These are phyloP conservation scores for Ceratocystis alfenasii DNA, from an alignment of 2,329 filamentous ascomycete species.

Conservation along the genomic window DNA sequence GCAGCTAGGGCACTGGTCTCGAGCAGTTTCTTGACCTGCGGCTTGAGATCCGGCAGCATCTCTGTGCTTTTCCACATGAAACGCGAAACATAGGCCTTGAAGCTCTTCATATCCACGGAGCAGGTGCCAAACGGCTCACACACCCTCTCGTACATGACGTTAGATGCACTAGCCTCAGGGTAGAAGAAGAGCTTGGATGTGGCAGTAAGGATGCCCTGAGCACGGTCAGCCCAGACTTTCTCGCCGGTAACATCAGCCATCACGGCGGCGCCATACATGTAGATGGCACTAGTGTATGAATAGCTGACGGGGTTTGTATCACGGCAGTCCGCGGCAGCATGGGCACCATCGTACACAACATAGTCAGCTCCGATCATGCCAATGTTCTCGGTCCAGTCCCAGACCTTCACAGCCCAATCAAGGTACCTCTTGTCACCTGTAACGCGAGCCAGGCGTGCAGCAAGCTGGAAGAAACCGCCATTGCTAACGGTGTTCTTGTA, in stretches of 20 bases:
- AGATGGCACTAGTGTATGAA: constrained; percentile 54
- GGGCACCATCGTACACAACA: constrained; percentile 52
- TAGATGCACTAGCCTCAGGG: constrained; percentile 39
- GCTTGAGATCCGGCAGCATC: constrained; percentile 43
- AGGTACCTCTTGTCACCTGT: constrained; percentile 56
- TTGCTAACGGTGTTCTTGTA: constrained; percentile 75
- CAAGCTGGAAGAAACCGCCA: constrained; percentile 71
- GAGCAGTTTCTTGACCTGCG: constrained; percentile 39
- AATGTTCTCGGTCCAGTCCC: constrained; percentile 49
- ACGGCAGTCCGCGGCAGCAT: constrained; percentile 41
- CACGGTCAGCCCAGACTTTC: constrained; percentile 42
- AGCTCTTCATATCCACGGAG: constrained; percentile 52
- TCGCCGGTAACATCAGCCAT: constrained; percentile 50
- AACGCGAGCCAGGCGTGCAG: constrained; percentile 59
- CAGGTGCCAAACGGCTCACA: constrained; percentile 49
- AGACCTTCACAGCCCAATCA: constrained; percentile 56
- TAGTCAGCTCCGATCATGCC: constrained; percentile 46
- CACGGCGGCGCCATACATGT: constrained; percentile 51
- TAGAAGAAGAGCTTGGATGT: constrained; percentile 42
- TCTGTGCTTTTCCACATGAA: constrained; percentile 49
- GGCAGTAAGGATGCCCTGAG: constrained; percentile 41
- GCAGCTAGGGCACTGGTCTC: constrained; percentile 43
- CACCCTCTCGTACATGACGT: constrained; percentile 54
- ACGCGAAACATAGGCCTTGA: constrained; percentile 56
- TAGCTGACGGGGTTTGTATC: constrained; percentile 45